phyloP scores from a whole-genome alignment of 352 stramenopile genomes.

The Peronospora farinosa region DNA sequence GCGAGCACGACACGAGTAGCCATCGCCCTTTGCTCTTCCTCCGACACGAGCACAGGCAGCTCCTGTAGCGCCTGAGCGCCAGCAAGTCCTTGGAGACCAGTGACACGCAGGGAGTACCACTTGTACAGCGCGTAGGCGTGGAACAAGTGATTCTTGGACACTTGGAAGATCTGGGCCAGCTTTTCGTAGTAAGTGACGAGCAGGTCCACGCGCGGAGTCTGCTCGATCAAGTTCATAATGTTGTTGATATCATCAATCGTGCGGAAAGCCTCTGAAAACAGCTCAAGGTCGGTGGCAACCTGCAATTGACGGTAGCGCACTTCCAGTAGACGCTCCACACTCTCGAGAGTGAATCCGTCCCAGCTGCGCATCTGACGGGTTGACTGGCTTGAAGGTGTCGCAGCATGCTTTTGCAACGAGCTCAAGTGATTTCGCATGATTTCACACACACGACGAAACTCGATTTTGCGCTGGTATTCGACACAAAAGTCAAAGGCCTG shows the following conservation, averaged over 20 bases:
- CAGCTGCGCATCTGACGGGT: constrained; percentile 89
- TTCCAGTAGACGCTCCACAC: constrained; percentile 93
- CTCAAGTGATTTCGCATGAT: constrained; percentile 95
- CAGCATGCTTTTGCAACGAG: constrained; percentile 90
- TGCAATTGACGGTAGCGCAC: constrained; percentile 96
- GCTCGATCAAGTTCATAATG: constrained; percentile 89
- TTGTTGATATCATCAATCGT: constrained; percentile 99
- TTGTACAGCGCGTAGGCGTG: constrained; percentile 96
- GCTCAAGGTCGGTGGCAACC: constrained; percentile 89
- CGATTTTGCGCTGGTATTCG: constrained; percentile 88
- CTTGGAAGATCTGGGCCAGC: constrained; percentile 95
- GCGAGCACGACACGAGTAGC: constrained; percentile 90
- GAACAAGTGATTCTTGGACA: constrained; percentile 96
- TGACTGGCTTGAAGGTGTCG: constrained; percentile 62
- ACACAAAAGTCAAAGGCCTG: constrained; percentile 82
- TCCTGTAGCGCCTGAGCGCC: constrained; percentile 32
- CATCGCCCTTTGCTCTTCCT: constrained; percentile 78
- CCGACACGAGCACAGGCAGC: constrained; percentile 45
- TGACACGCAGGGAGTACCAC: constrained; percentile 90
- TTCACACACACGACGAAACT: constrained; percentile 96
- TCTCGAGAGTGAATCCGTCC: constrained; percentile 94
- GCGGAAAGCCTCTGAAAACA: constrained; percentile 97
- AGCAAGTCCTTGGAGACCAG: constrained; percentile 67
- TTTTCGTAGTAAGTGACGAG: constrained; percentile 98
- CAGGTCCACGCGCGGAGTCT: constrained; percentile 90